Conservation (phyloP, 176 grass and related monocot genomes). For the Carex cristatella region DNA sequence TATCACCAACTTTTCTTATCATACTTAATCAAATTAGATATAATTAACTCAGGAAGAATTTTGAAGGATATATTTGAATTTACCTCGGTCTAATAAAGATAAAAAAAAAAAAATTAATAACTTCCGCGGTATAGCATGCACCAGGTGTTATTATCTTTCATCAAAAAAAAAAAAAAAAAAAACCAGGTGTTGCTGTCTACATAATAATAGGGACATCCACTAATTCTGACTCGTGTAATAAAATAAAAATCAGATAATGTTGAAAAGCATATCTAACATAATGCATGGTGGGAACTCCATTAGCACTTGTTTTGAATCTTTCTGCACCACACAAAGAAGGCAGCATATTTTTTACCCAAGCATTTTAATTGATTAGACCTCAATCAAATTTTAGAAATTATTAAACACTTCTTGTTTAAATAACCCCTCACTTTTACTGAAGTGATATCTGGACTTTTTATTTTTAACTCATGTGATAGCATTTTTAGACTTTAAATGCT, state of each 20-base stretch:
- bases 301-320: conserved; percentile 10
- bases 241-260: conserved; percentile 1
- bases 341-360: not conserved
- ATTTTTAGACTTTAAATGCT: no score
- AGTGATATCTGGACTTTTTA: not conserved
- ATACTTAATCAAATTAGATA: not conserved
- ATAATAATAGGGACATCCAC: conserved; percentile 4
- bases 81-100: not conserved
- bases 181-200: not conserved
- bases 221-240: not conserved
- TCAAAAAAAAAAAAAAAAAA: no score
- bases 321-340: not conserved
- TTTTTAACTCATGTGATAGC: not conserved
- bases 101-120: not conserved
- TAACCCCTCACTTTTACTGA: not conserved
- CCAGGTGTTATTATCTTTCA: not conserved
- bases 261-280: not conserved
- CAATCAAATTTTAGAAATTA: not conserved
- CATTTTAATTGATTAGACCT: not conserved
- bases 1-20: not conserved
- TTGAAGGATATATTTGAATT: not conserved
- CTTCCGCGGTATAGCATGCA: not conserved
- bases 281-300: conserved; percentile 1
- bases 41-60: not conserved
- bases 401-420: not conserved